A percentile compares a stretch with the other conserved stretches of the same genome.
Conservation (phyloP, 129 eudicot species). For the Arctium lappa region DNA sequence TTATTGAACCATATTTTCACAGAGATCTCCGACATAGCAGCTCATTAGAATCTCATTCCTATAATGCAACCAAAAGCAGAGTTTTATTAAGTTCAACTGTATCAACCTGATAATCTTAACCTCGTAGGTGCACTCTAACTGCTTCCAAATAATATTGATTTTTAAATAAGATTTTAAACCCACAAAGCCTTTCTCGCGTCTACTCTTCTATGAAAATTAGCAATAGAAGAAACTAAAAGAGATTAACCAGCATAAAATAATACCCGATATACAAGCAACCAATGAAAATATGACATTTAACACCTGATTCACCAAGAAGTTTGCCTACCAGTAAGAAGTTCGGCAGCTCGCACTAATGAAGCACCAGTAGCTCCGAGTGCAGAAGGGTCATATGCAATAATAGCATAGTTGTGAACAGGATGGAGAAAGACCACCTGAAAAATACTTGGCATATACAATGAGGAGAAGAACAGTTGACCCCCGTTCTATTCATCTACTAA, state of each 20-base stretch:
- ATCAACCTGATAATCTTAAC: not conserved
- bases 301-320: not conserved
- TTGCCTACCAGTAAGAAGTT: conserved; percentile 79
- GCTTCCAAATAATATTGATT: not conserved
- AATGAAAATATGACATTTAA: not conserved
- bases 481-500: not conserved
- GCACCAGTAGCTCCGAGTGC: conserved; percentile 80
- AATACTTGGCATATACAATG: conserved; percentile 1
- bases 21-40: not conserved
- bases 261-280: not conserved
- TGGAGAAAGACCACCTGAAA: conserved; percentile 91
- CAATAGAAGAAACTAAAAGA: not conserved
- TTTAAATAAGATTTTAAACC: not conserved
- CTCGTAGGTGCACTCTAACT: not conserved
- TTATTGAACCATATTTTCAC: not conserved
- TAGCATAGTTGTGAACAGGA: conserved; percentile 90
- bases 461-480: not conserved
- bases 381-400: conserved; percentile 85
- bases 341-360: conserved; percentile 82
- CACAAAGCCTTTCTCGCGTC: not conserved
- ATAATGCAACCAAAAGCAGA: not conserved
- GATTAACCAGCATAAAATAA: not conserved
- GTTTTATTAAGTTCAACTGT: not conserved
- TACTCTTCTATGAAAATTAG: not conserved
- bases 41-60: not conserved